Conservation (phyloP, 2,329 filamentous ascomycete genomes). For the Aspergillus chevalieri region DNA sequence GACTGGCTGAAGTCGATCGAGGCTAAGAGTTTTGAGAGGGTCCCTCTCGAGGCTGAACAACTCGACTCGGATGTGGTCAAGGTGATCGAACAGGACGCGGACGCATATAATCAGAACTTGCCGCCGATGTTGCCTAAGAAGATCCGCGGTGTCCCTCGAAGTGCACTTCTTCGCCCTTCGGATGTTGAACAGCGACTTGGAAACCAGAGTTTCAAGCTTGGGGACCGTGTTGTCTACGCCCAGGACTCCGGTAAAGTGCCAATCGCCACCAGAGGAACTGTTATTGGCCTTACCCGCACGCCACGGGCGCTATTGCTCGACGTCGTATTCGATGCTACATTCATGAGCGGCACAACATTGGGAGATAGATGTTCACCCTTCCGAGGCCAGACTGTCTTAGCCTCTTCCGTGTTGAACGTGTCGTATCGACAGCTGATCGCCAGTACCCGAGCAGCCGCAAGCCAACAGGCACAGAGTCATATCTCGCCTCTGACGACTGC, state of each 20-base stretch:
- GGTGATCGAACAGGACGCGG: slow-evolving; percentile 69
- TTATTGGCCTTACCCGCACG: slow-evolving; percentile 89
- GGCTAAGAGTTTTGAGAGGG: slow-evolving; percentile 84
- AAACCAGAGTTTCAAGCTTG: slow-evolving; percentile 74
- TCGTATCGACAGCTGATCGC: slow-evolving; percentile 74
- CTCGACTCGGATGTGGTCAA: slow-evolving; percentile 86
- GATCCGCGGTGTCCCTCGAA: slow-evolving; percentile 74
- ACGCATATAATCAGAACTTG: slow-evolving; percentile 52
- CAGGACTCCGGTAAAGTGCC: slow-evolving; percentile 91
- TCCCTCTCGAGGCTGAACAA: slow-evolving; percentile 94
- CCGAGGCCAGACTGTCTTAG: slow-evolving; percentile 84
- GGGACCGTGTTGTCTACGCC: slow-evolving; percentile 88
- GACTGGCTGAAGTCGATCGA: slow-evolving; percentile 89
- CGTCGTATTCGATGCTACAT: slow-evolving; percentile 86
- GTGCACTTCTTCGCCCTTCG: slow-evolving; percentile 81
- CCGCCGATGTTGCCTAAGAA: slow-evolving; percentile 58
- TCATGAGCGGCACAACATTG: slow-evolving; percentile 94
- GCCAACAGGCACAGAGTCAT: slow-evolving; percentile 51
- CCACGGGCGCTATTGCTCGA: slow-evolving; percentile 77
- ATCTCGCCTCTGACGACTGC: slow-evolving; percentile 48
- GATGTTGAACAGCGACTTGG: slow-evolving; percentile 92
- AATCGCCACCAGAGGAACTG: slow-evolving; percentile 83
- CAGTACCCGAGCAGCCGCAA: slow-evolving; percentile 35
- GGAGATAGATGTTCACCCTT: slow-evolving; percentile 87
- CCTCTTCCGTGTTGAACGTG: slow-evolving; percentile 83